Conservation (phyloP, 371 early-diverging fungal genomes). For the Rhizopus stolonifer region DNA sequence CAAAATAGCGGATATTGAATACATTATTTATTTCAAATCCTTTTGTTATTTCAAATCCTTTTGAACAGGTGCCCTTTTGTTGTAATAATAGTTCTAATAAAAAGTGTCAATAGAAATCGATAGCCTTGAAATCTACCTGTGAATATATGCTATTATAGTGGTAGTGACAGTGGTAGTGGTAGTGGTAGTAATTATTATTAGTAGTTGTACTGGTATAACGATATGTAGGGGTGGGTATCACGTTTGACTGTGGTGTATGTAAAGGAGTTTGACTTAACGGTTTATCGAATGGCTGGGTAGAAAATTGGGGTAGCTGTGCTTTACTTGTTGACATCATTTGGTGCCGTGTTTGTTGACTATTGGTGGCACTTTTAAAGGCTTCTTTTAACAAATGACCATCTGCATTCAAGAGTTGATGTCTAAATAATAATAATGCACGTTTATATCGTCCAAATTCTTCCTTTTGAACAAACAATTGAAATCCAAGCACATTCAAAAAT, state of each 20-base stretch:
- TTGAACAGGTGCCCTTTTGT: no score
- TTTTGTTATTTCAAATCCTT: no score
- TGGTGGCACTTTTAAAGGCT: conserved; percentile 38
- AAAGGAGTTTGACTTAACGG: conserved; percentile 8
- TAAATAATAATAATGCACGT: conserved; percentile 31
- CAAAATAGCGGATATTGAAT: no score
- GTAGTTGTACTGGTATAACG: neutral
- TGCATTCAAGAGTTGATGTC: conserved; percentile 36
- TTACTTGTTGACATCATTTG: conserved; percentile 31
- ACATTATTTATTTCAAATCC: no score
- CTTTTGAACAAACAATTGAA: conserved; percentile 58
- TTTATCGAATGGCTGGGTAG: conserved; percentile 6
- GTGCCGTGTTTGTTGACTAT: conserved; percentile 29
- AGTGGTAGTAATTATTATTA: no score
- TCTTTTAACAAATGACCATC: conserved; percentile 42
- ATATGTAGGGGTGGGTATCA: neutral
- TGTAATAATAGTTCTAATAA: no score
- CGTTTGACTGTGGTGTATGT: conserved; percentile 4
- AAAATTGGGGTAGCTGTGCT: conserved; percentile 8
- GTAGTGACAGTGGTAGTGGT: no score
- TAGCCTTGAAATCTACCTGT: no score
- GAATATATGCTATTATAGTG: no score
- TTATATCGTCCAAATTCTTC: conserved; percentile 55
- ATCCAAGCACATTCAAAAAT: conserved; percentile 62
- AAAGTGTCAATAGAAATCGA: no score